These are phyloP conservation scores for Epichloe typhina DNA, from an alignment of 2,329 filamentous ascomycete genomes.

Conservation along the genomic window DNA sequence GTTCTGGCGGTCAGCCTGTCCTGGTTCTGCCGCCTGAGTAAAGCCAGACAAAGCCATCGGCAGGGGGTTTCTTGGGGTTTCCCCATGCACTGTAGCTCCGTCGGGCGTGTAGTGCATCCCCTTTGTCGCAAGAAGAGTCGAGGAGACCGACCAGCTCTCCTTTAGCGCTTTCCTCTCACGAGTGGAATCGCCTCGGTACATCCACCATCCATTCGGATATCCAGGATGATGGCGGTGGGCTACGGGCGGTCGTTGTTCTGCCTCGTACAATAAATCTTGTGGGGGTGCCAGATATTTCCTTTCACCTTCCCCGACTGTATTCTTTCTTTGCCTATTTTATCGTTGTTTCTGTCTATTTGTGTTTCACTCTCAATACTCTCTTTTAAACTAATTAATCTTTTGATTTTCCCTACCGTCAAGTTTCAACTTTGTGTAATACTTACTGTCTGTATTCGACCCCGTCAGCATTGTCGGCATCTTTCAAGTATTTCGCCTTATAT, in stretches of 20 bases:
- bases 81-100: neutral
- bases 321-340: neutral
- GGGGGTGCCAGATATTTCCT: too few relatives aligned
- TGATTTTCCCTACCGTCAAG: neutral
- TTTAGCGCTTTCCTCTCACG: too few relatives aligned
- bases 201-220: too few relatives aligned
- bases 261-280: too few relatives aligned
- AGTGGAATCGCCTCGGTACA: too few relatives aligned
- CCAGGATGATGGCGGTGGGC: too few relatives aligned
- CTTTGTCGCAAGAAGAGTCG: too few relatives aligned
- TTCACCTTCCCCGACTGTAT: neutral
- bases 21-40: neutral
- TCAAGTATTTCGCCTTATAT: neutral
- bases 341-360: neutral
- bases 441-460: too few relatives aligned
- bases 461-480: too few relatives aligned
- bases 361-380: neutral
- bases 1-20: neutral
- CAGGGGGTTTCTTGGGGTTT: neutral
- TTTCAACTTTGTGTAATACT: too few relatives aligned
- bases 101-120: neutral
- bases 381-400: neutral
- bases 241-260: too few relatives aligned
- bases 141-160: too few relatives aligned
- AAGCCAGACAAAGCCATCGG: neutral